A percentile compares a stretch with the other conserved stretches of the same genome.
Conservation (phyloP, 2,329 filamentous ascomycete species). For the Hymenoscyphus repandus region DNA sequence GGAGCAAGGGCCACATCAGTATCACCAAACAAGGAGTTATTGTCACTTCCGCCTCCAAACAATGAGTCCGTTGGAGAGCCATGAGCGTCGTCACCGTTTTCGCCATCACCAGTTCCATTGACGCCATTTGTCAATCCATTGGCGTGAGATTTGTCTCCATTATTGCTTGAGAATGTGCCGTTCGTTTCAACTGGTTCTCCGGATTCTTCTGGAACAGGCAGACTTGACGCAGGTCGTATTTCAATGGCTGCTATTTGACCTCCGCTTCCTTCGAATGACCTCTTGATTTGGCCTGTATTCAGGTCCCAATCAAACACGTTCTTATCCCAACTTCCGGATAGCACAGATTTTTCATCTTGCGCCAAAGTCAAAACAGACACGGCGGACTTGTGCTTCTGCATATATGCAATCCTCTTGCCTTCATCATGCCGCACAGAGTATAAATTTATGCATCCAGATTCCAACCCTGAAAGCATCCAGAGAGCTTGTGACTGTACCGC, state of each 20-base stretch:
- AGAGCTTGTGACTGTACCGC: constrained; percentile 85
- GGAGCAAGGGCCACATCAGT: constrained; percentile 49
- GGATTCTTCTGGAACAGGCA: constrained; percentile 71
- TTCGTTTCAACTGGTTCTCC: constrained; percentile 51
- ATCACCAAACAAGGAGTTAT: constrained; percentile 85
- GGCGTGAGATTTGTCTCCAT: constrained; percentile 49
- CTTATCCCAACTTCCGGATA: constrained; percentile 97
- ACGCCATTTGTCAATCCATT: constrained; percentile 45
- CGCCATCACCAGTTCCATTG: constrained; percentile 34
- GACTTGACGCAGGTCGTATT: constrained; percentile 68
- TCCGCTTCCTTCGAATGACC: constrained; percentile 71
- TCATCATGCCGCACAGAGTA: constrained; percentile 93
- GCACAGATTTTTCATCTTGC: constrained; percentile 76
- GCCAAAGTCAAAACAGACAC: constrained; percentile 82
- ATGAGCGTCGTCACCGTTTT: constrained; percentile 50
- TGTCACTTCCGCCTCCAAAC: constrained; percentile 69
- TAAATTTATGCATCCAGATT: constrained; percentile 87
- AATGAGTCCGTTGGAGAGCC: constrained; percentile 63
- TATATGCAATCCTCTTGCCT: constrained; percentile 76
- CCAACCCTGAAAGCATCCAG: constrained; percentile 86
- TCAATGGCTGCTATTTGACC: constrained; percentile 87
- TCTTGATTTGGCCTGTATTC: constrained; percentile 72
- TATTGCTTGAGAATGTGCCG: constrained; percentile 74
- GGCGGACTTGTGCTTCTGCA: constrained; percentile 82
- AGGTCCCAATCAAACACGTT: constrained; percentile 91